Evolutionary conservation across 2,329 filamentous ascomycete species (phyloP).

Genomic region (Pseudovirgaria hyperparasitica): DNA sequence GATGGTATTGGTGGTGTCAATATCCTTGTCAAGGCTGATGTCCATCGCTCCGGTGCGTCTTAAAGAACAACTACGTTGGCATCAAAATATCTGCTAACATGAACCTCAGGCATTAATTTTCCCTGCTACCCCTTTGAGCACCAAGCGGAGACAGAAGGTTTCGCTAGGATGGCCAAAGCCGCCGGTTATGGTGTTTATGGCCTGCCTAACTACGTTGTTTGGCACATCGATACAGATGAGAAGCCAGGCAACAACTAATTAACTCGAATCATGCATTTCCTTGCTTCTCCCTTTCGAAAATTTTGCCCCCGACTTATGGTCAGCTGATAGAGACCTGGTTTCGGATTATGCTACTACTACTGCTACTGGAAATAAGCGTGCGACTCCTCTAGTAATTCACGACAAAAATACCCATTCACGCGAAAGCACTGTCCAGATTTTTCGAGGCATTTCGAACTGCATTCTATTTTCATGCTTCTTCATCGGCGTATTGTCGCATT

Average conservation of each 20-base stretch:
- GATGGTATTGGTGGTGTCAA: conserved; percentile 96
- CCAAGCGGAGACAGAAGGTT: conserved; percentile 96
- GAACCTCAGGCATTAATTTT: conserved; percentile 74
- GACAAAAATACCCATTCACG: background rate
- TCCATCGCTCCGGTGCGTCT: conserved; percentile 74
- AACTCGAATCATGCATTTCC: background rate
- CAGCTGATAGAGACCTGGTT: no score
- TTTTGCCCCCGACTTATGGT: no score
- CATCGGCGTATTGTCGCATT: no score
- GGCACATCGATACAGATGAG: conserved; percentile 96
- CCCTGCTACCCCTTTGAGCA: conserved; percentile 95
- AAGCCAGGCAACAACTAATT: conserved; percentile 61
- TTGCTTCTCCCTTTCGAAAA: no score
- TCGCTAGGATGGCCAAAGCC: conserved; percentile 96
- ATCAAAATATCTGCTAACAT: background rate
- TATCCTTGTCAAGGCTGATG: conserved; percentile 94
- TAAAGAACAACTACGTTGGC: no score
- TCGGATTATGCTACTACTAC: no score
- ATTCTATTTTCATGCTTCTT: no score
- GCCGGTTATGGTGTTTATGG: conserved; percentile 89
- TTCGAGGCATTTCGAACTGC: no score
- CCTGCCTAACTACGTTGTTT: conserved; percentile 93
- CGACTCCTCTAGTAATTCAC: background rate
- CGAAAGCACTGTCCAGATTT: no score
- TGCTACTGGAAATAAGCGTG: conserved; percentile 2